phyloP scores from a whole-genome alignment of 1,284 basidiomycete genomes.

The Athelia psychrophila region DNA sequence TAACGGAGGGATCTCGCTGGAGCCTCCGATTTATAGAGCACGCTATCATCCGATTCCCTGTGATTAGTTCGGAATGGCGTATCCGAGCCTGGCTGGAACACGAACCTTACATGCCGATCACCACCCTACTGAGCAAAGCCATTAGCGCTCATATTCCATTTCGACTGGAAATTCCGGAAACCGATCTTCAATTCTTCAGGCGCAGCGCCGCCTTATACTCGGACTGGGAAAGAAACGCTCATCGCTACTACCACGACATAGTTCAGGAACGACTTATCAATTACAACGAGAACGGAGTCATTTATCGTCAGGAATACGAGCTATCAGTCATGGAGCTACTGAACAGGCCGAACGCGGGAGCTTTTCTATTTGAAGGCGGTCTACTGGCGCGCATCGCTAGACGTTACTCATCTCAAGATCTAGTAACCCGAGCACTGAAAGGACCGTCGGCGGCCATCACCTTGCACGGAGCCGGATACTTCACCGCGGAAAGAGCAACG shows the following conservation, averaged over 20 bases:
- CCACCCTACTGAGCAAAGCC: neutral
- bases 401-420: neutral
- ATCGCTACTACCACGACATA: neutral
- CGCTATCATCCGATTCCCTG: too few species aligned
- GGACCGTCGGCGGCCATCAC: too few species aligned
- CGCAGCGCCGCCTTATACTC: neutral
- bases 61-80: neutral
- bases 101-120: neutral
- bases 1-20: too few species aligned
- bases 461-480: too few species aligned
- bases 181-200: neutral
- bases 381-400: neutral
- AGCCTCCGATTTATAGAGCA: too few species aligned
- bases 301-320: neutral
- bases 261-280: too few species aligned
- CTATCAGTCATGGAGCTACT: neutral
- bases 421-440: neutral
- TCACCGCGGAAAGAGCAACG: too few species aligned
- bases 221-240: neutral
- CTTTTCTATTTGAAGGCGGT: neutral
- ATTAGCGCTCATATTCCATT: neutral
- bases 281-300: neutral
- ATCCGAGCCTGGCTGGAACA: neutral
- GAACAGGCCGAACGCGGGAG: neutral
- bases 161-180: neutral